These are phyloP conservation scores for Sechiopsis laciniata DNA, from an alignment of 306 rosid species.

Conservation along the genomic window DNA sequence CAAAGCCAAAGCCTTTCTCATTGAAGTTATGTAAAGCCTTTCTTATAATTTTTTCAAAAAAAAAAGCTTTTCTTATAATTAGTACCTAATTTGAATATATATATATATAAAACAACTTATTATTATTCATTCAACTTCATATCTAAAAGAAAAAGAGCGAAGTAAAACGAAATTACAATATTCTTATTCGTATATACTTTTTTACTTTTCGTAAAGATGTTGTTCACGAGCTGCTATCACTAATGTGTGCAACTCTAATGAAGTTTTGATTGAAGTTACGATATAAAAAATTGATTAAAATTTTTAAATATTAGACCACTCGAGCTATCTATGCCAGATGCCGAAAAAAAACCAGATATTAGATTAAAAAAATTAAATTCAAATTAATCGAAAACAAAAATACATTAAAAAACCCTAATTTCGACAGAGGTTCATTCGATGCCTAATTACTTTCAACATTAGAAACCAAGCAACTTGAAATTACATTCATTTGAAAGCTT, in stretches of 20 bases:
- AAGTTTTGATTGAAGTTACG: neutral
- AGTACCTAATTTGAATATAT: neutral
- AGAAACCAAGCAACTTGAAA: neutral
- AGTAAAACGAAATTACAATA: neutral
- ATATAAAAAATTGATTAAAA: neutral
- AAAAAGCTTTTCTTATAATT: too few relatives aligned
- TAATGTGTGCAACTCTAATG: neutral
- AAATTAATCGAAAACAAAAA: neutral
- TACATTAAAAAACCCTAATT: too few relatives aligned
- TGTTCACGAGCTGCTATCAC: too few relatives aligned
- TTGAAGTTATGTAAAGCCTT: too few relatives aligned
- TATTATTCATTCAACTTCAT: neutral
- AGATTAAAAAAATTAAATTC: neutral
- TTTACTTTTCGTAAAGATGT: neutral
- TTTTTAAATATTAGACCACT: neutral
- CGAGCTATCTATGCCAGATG: neutral
- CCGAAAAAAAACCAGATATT: neutral
- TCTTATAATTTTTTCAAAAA: too few relatives aligned
- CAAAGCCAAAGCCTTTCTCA: too few relatives aligned
- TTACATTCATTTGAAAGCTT: conserved; percentile 13
- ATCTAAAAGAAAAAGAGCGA: too few relatives aligned
- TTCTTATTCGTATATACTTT: neutral
- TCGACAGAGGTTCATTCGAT: too few relatives aligned
- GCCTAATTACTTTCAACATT: too few relatives aligned
- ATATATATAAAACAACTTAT: too few relatives aligned